Evolutionary conservation across 768 basidiomycete genomes (phyloP).

Genomic region (Omphalotus guepiniiformis): DNA sequence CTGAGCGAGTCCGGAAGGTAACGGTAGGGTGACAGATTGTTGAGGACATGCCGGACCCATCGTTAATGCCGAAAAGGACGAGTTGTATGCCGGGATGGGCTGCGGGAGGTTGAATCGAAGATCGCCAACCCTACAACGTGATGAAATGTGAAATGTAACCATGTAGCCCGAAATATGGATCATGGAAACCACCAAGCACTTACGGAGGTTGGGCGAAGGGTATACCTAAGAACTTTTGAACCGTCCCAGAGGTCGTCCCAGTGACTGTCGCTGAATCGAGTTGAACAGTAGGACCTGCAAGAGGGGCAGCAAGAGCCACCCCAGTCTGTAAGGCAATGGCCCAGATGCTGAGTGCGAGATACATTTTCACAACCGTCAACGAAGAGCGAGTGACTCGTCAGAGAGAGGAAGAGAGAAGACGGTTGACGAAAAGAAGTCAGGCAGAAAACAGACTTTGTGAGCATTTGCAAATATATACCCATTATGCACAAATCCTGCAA

Average conservation of each 20-base stretch:
- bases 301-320: background rate
- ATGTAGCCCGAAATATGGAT: background rate
- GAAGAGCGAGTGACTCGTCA: no score
- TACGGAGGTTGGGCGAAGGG: constrained; percentile 56
- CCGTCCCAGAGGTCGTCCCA: constrained; percentile 29
- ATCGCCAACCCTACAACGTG: constrained; percentile 27
- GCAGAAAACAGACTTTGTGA: no score
- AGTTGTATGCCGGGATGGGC: constrained; percentile 30
- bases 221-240: constrained; percentile 45
- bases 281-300: constrained; percentile 27
- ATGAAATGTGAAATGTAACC: background rate
- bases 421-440: no score
- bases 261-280: constrained; percentile 41
- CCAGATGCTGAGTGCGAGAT: background rate
- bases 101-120: constrained; percentile 40
- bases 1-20: constrained; percentile 29
- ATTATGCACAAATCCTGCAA: no score
- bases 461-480: no score
- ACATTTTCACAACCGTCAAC: no score
- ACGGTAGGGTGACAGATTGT: constrained; percentile 32
- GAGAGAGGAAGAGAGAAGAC: no score
- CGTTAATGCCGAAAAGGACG: constrained; percentile 31
- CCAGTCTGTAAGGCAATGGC: background rate
- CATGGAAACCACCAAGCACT: constrained; percentile 11
- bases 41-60: constrained; percentile 47